Evolutionary conservation across 2,329 filamentous ascomycete genomes (phyloP).

Genomic region (Mycosphaerelloides madeirae): DNA sequence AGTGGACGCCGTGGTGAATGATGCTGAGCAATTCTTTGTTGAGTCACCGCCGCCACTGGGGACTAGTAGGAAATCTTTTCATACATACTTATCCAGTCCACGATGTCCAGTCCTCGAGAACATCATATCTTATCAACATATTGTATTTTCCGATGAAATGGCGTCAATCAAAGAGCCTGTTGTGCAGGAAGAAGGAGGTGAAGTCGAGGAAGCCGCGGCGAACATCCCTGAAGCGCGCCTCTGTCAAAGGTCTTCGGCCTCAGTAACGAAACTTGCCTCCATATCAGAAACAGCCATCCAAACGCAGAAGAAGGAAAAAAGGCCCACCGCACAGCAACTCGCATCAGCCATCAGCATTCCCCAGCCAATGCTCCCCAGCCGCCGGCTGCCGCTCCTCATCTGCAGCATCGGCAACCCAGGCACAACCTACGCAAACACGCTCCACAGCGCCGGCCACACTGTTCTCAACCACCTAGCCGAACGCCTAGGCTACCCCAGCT

Average conservation of each 20-base stretch:
- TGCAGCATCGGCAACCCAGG: constrained; percentile 83
- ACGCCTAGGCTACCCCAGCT: constrained; percentile 36
- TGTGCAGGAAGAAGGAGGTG: neutral
- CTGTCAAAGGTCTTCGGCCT: neutral
- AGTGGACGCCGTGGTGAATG: no score
- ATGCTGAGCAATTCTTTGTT: neutral
- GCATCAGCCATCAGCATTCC: constrained; percentile 1
- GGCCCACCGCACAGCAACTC: neutral
- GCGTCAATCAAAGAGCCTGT: no score
- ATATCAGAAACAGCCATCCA: neutral
- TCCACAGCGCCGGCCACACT: constrained; percentile 83
- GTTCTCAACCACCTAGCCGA: constrained; percentile 60
- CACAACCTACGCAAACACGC: constrained; percentile 64
- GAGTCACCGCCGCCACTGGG: neutral
- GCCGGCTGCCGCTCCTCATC: constrained; percentile 59
- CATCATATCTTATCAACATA: no score
- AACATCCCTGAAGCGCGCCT: neutral
- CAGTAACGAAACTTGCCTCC: neutral
- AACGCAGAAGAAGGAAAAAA: neutral
- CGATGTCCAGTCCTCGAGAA: no score
- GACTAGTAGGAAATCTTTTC: neutral
- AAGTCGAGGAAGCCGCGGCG: neutral
- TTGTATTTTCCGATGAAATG: no score
- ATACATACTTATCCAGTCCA: no score
- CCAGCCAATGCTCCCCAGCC: constrained; percentile 14